Conservation (phyloP, 805 yeast genomes). For the Candida boidinii region DNA sequence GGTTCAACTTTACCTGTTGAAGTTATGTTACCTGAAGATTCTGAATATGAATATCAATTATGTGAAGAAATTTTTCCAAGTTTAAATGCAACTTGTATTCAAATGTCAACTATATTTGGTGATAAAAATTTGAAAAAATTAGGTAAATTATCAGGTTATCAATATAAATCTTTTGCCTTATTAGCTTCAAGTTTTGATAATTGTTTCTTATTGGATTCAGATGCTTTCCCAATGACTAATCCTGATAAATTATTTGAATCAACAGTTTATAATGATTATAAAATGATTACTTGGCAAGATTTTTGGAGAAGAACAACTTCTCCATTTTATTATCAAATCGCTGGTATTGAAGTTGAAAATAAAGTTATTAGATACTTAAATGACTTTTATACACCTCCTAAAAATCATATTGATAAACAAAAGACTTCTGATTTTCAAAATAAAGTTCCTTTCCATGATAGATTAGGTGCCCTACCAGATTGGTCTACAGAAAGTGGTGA, state of each 20-base stretch:
- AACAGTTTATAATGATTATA: conserved; percentile 37
- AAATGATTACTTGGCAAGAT: conserved; percentile 69
- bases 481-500: conserved; percentile 65
- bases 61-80: conserved; percentile 31
- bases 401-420: conserved; percentile 8
- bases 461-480: conserved; percentile 57
- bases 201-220: conserved; percentile 37
- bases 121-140: conserved; percentile 9
- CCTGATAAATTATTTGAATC: conserved; percentile 27
- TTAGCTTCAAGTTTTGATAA: conserved; percentile 38
- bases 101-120: conserved; percentile 28
- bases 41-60: conserved; percentile 30
- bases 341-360: conserved; percentile 21
- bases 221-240: conserved; percentile 33
- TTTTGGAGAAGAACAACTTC: conserved; percentile 66
- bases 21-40: conserved; percentile 29
- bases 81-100: conserved; percentile 34
- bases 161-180: conserved; percentile 33
- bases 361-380: conserved; percentile 14
- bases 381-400: conserved; percentile 16
- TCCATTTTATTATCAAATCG: conserved; percentile 41
- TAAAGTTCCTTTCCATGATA: conserved; percentile 44
- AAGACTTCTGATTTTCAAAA: conserved; percentile 23
- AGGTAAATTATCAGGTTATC: conserved; percentile 25
- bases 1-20: conserved; percentile 38